These are phyloP conservation scores for Phaeosphaeria sp. DNA, from an alignment of 2,329 filamentous ascomycete species.

Conservation along the genomic window DNA sequence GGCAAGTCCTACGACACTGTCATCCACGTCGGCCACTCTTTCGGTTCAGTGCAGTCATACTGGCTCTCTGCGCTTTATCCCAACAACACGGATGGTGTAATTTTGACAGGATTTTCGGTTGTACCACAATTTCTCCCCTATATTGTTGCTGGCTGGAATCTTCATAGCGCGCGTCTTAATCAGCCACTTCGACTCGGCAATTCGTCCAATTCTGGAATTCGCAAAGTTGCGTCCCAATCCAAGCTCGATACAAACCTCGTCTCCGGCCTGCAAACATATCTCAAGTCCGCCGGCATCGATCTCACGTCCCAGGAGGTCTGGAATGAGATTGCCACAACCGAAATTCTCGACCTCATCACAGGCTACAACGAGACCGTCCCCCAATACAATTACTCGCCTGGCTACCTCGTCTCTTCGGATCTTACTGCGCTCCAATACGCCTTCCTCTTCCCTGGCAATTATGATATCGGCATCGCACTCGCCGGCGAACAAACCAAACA, in stretches of 20 bases:
- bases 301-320: constrained; percentile 28
- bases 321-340: constrained; percentile 37
- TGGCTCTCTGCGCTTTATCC: constrained; percentile 61
- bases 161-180: constrained; percentile 54
- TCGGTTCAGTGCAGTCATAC: constrained; percentile 66
- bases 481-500: constrained; percentile 58
- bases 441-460: constrained; percentile 58
- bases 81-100: constrained; percentile 61
- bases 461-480: constrained; percentile 61
- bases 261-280: constrained; percentile 22
- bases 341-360: constrained; percentile 37
- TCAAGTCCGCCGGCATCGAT: constrained; percentile 19
- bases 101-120: constrained; percentile 67
- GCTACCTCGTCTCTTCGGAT: constrained; percentile 61
- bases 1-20: constrained; percentile 51
- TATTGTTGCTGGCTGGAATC: constrained; percentile 57
- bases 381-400: constrained; percentile 48
- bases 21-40: constrained; percentile 69
- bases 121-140: constrained; percentile 52
- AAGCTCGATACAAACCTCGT: constrained; percentile 19
- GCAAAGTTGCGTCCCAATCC: constrained; percentile 14
- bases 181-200: constrained; percentile 51
- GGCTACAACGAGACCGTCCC: constrained; percentile 35
- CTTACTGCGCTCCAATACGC: constrained; percentile 59
- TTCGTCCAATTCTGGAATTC: constrained; percentile 19